Evolutionary conservation across 2,329 filamentous ascomycete species (phyloP).

Genomic region (Aspergillus tamarii): DNA sequence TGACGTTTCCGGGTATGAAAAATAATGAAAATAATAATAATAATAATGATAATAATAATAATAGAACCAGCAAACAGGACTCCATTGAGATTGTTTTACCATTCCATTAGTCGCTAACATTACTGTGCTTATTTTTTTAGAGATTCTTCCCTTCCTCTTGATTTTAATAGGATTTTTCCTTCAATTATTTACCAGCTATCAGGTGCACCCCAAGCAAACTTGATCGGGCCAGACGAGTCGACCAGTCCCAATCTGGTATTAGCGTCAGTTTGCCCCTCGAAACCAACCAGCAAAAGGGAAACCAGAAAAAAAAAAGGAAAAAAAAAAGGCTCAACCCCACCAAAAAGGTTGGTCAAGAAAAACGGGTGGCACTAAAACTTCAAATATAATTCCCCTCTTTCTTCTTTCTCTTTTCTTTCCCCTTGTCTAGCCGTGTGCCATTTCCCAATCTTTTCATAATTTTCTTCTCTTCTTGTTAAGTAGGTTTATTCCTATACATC

Average conservation of each 20-base stretch:
- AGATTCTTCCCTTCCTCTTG: not conserved
- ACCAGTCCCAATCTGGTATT: conserved; percentile 15
- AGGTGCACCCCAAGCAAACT: not conserved
- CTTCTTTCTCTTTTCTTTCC: not conserved
- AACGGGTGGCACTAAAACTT: conserved; percentile 29
- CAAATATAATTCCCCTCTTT: conserved; percentile 34
- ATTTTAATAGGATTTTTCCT: not conserved
- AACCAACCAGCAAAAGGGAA: conserved; percentile 13
- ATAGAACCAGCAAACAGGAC: not conserved
- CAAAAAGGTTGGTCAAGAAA: conserved; percentile 17
- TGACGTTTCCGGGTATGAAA: not conserved
- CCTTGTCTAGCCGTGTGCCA: not conserved
- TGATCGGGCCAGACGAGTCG: conserved; percentile 15
- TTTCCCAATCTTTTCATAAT: conserved; percentile 18
- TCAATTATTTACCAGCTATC: not conserved
- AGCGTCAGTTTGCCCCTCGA: conserved; percentile 22
- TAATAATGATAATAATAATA: not conserved
- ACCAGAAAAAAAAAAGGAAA: conserved; percentile 13
- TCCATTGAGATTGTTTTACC: not conserved
- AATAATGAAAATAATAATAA: too few species aligned
- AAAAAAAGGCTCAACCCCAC: conserved; percentile 19
- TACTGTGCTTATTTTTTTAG: too few species aligned
- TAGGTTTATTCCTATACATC: conserved; percentile 30
- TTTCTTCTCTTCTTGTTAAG: conserved; percentile 35
- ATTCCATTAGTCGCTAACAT: too few species aligned